Evolutionary conservation across 306 rosid genomes (phyloP).

Genomic region (Lathyrus sativus): DNA sequence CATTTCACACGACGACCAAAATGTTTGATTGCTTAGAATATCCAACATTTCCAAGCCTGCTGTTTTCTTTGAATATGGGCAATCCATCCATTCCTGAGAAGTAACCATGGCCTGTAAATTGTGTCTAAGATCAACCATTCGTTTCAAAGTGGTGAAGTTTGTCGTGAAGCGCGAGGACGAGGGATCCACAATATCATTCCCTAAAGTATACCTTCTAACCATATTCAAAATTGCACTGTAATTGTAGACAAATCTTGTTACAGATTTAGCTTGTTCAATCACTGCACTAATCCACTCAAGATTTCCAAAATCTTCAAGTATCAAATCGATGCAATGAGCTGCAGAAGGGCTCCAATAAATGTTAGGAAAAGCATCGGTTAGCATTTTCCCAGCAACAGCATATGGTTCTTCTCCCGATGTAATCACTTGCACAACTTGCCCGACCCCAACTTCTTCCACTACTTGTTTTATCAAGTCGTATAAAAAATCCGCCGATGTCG

Average conservation of each 20-base stretch:
- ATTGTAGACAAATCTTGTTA: constrained; percentile 83
- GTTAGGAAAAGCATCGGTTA: constrained; percentile 69
- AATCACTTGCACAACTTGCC: constrained; percentile 83
- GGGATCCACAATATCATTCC: constrained; percentile 78
- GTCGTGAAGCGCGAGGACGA: constrained; percentile 60
- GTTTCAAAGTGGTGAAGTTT: constrained; percentile 69
- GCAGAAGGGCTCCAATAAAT: constrained; percentile 87
- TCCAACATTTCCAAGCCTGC: constrained; percentile 86
- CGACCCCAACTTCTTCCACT: constrained; percentile 79
- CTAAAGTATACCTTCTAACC: constrained; percentile 72
- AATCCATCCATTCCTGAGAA: constrained; percentile 89
- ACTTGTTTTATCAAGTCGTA: constrained; percentile 67
- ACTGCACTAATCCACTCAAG: constrained; percentile 69
- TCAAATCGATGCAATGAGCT: constrained; percentile 60
- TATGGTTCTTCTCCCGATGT: constrained; percentile 63
- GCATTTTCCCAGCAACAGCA: constrained; percentile 62
- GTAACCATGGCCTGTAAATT: constrained; percentile 81
- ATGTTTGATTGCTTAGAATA: constrained; percentile 62
- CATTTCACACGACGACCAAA: constrained; percentile 84
- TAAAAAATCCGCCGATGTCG: constrained; percentile 51
- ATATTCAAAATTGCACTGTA: constrained; percentile 67
- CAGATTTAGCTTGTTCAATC: constrained; percentile 75
- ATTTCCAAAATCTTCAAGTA: constrained; percentile 76
- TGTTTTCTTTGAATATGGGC: constrained; percentile 73
- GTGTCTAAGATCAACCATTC: constrained; percentile 79